phyloP scores from a whole-genome alignment of 495 filamentous ascomycete genomes.

The Aspergillus heteromorphus region DNA sequence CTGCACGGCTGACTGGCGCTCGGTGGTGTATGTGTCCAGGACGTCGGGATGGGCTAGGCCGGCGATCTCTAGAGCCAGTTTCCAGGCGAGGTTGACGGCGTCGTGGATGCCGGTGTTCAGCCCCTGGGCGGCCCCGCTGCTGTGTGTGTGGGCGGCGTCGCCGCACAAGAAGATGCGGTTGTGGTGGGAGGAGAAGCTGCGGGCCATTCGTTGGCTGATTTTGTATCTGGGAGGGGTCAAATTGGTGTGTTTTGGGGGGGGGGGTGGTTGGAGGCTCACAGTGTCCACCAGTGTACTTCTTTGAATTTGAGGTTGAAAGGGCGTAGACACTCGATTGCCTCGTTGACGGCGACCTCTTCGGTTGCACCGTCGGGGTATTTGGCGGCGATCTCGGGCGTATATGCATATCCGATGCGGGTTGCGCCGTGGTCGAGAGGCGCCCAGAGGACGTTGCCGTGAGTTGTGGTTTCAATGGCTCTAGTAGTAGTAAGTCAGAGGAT shows the following conservation, averaged over 20 bases:
- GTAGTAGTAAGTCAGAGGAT: background rate
- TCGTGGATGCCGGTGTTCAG: slow-evolving; percentile 50
- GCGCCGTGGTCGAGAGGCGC: slow-evolving; percentile 42
- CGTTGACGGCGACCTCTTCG: slow-evolving; percentile 25
- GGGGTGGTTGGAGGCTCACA: slow-evolving; percentile 10
- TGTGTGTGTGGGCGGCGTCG: slow-evolving; percentile 47
- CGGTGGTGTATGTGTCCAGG: slow-evolving; percentile 37
- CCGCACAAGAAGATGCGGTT: slow-evolving; percentile 42
- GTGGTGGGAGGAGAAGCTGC: slow-evolving; percentile 27
- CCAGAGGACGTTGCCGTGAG: slow-evolving; percentile 49
- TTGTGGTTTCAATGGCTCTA: slow-evolving; percentile 39
- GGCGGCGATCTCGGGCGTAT: slow-evolving; percentile 39
- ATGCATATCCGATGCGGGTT: slow-evolving; percentile 50
- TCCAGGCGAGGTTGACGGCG: slow-evolving; percentile 45
- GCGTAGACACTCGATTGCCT: slow-evolving; percentile 40
- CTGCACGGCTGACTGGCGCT: slow-evolving; percentile 36
- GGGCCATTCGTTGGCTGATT: slow-evolving; percentile 49
- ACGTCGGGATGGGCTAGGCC: slow-evolving; percentile 24
- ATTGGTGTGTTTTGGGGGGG: background rate
- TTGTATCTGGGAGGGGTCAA: slow-evolving; percentile 30
- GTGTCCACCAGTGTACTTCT: slow-evolving; percentile 50
- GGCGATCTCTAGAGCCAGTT: slow-evolving; percentile 35
- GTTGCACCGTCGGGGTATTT: slow-evolving; percentile 27
- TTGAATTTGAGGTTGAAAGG: slow-evolving; percentile 42
- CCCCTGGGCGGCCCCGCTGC: slow-evolving; percentile 44